These are phyloP conservation scores for Coniosporium tulheliwenetii DNA, from an alignment of 2,329 filamentous ascomycete species.

Conservation along the genomic window DNA sequence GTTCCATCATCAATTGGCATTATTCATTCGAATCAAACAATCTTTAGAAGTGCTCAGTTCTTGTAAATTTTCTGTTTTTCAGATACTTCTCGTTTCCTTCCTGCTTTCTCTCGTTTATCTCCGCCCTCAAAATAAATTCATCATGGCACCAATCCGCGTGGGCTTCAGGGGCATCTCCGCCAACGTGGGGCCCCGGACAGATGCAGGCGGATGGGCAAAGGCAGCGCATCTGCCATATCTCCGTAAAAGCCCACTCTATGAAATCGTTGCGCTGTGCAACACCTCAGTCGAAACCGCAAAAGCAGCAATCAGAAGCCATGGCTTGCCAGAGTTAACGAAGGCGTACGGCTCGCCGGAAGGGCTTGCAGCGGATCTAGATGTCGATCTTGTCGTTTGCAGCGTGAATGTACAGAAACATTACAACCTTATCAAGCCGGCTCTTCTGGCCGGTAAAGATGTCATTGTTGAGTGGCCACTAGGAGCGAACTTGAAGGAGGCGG, in stretches of 20 bases:
- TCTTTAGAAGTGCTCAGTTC: too few relatives aligned
- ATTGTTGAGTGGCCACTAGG: slow-evolving; percentile 37
- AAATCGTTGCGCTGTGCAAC: slow-evolving; percentile 35
- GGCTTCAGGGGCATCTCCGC: slow-evolving; percentile 44
- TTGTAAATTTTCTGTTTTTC: too few relatives aligned
- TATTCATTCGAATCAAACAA: too few relatives aligned
- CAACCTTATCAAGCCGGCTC: slow-evolving; percentile 22
- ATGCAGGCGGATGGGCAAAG: slow-evolving; percentile 29
- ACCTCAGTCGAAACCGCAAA: slow-evolving; percentile 26
- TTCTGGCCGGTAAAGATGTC: slow-evolving; percentile 30
- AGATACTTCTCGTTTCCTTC: too few relatives aligned
- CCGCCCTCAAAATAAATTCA: background rate
- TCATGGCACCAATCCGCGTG: slow-evolving; percentile 36
- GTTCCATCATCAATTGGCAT: too few relatives aligned
- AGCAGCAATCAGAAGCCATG: slow-evolving; percentile 24
- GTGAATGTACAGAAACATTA: slow-evolving; percentile 30
- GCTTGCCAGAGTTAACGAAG: slow-evolving; percentile 21
- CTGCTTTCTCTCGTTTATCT: too few relatives aligned
- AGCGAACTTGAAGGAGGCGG: slow-evolving; percentile 22
- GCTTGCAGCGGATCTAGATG: slow-evolving; percentile 28
- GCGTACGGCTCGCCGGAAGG: slow-evolving; percentile 27
- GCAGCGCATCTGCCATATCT: slow-evolving; percentile 45
- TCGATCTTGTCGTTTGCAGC: slow-evolving; percentile 32
- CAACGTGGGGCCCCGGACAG: slow-evolving; percentile 14
- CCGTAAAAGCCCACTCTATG: slow-evolving; percentile 29